Percentiles rank a stretch among this genome's conserved stretches.
These are phyloP conservation scores for Hura crepitans DNA, from an alignment of 441 rosid genomes.

Conservation along the genomic window DNA sequence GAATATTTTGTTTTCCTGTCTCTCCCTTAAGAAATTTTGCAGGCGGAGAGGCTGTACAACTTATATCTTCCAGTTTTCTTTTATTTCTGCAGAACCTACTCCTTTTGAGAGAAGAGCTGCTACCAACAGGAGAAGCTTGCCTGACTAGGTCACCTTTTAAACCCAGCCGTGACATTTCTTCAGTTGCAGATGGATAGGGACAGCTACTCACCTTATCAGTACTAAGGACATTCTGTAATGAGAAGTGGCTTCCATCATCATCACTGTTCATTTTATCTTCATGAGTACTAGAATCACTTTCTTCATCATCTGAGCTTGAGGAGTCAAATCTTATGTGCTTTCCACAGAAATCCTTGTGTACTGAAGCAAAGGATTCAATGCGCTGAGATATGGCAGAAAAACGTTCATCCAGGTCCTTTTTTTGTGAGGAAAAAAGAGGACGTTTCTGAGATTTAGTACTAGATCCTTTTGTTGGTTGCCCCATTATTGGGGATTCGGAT, in stretches of 20 bases:
- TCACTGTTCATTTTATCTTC: slow-evolving; percentile 29
- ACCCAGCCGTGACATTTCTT: slow-evolving; percentile 83
- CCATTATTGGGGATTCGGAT: slow-evolving; percentile 38
- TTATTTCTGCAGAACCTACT: slow-evolving; percentile 32
- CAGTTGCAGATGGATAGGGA: slow-evolving; percentile 93
- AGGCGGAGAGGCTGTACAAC: slow-evolving; percentile 31
- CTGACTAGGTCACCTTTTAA: slow-evolving; percentile 40
- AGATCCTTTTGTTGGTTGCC: slow-evolving; percentile 28
- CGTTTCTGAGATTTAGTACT: slow-evolving; percentile 29
- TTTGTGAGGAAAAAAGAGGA: slow-evolving; percentile 39
- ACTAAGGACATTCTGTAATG: slow-evolving; percentile 30
- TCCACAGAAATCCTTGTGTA: slow-evolving; percentile 55
- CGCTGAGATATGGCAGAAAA: slow-evolving; percentile 56
- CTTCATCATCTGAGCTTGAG: slow-evolving; percentile 77
- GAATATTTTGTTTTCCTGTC: slow-evolving; percentile 22
- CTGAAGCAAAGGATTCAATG: slow-evolving; percentile 60
- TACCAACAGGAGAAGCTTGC: slow-evolving; percentile 27
- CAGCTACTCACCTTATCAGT: slow-evolving; percentile 57
- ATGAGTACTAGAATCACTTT: slow-evolving; percentile 36
- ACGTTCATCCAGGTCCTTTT: slow-evolving; percentile 48
- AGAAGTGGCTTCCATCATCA: slow-evolving; percentile 22
- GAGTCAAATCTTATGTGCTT: slow-evolving; percentile 76
- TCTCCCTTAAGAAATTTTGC: slow-evolving; percentile 41
- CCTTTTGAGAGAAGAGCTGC: slow-evolving; percentile 27
- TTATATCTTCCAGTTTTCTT: slow-evolving; percentile 47